phyloP scores from a whole-genome alignment of 768 basidiomycete genomes.

The Suillus discolor region DNA sequence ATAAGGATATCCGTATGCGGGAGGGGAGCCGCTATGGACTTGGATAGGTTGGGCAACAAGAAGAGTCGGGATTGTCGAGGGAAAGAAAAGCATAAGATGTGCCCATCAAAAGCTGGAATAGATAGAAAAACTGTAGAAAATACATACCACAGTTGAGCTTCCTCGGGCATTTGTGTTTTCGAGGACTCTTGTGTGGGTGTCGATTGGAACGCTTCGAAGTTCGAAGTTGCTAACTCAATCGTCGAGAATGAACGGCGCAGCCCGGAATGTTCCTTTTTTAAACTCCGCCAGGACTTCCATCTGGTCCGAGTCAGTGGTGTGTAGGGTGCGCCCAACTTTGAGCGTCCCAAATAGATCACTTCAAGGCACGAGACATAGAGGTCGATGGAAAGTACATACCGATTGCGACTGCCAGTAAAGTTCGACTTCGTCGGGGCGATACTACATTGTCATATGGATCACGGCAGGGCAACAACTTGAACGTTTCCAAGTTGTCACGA shows the following conservation, averaged over 20 bases:
- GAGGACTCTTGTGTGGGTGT: not conserved
- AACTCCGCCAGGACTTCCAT: too few relatives aligned
- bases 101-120: not conserved
- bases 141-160: not conserved
- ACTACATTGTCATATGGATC: slow-evolving; percentile 56
- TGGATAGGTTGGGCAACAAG: too few relatives aligned
- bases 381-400: slow-evolving; percentile 86
- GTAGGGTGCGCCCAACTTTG: too few relatives aligned
- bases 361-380: slow-evolving; percentile 92
- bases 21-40: too few relatives aligned
- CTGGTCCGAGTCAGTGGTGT: too few relatives aligned
- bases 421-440: not conserved
- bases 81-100: not conserved
- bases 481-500: slow-evolving; percentile 86
- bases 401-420: not conserved
- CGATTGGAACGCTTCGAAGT: not conserved
- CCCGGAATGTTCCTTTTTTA: not conserved
- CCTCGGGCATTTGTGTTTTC: too few relatives aligned
- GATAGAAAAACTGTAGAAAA: not conserved
- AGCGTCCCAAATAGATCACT: slow-evolving; percentile 45
- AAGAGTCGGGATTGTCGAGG: too few relatives aligned
- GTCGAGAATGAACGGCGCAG: not conserved
- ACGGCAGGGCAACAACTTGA: slow-evolving; percentile 89
- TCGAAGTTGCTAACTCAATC: not conserved
- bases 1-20: too few relatives aligned